Percentiles rank a stretch among this genome's conserved stretches.
Evolutionary conservation across 495 filamentous ascomycete genomes (phyloP).

Genomic region (Lasiosphaeriaceae sp.): DNA sequence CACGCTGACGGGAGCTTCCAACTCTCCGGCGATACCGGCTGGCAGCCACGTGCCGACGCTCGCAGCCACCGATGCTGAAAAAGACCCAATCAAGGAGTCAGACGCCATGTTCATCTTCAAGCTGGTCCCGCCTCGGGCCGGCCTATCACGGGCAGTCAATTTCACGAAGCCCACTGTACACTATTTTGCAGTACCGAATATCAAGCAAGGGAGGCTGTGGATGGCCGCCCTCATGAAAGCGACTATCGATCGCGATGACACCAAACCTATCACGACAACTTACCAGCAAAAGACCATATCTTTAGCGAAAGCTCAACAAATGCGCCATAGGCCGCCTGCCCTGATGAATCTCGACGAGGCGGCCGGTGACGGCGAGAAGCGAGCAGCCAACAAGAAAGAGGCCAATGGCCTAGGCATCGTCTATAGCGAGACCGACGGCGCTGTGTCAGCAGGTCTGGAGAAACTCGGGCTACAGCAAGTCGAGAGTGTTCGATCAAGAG

Average conservation of each 20-base stretch:
- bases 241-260: conserved; percentile 91
- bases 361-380: conserved; percentile 30
- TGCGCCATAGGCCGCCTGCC: conserved; percentile 83
- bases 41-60: conserved; percentile 56
- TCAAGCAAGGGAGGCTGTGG: conserved; percentile 86
- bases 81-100: conserved; percentile 39
- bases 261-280: conserved; percentile 72
- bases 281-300: conserved; percentile 94
- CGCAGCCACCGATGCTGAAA: conserved; percentile 39
- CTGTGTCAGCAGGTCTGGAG: conserved; percentile 44
- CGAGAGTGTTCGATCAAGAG: conserved; percentile 28
- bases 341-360: conserved; percentile 69
- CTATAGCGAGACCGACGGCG: conserved; percentile 49
- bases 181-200: conserved; percentile 92
- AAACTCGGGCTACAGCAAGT: conserved; percentile 41
- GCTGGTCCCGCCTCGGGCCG: conserved; percentile 83
- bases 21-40: conserved; percentile 67
- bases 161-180: conserved; percentile 97
- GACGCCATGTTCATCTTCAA: conserved; percentile 94
- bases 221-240: conserved; percentile 99
- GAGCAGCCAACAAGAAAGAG: conserved; percentile 12
- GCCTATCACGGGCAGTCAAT: conserved; percentile 85
- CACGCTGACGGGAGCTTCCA: conserved; percentile 80
- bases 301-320: conserved; percentile 73
- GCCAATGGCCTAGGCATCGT: conserved; percentile 46